Evolutionary conservation across 140 eudicot species (phyloP).

Genomic region (Flaveria floridana): DNA sequence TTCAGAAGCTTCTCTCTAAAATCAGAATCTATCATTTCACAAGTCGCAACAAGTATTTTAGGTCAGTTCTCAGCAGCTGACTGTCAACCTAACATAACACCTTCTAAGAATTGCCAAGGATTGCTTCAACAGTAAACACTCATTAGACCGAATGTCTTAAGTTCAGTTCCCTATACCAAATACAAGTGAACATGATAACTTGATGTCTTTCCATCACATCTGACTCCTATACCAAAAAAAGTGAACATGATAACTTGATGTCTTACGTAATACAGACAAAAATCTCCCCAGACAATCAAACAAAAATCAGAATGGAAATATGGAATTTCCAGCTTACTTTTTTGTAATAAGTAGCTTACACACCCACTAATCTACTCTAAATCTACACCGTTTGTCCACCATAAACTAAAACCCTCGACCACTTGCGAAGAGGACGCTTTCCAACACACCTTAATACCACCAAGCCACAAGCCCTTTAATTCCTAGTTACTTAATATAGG

Average conservation of each 20-base stretch:
- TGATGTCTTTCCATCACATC: no score
- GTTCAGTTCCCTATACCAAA: not conserved
- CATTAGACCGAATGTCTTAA: not conserved
- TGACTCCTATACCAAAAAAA: no score
- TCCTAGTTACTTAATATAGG: not conserved
- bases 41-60: not conserved
- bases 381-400: no score
- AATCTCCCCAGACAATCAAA: constrained; percentile 1
- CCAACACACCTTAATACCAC: no score
- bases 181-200: no score
- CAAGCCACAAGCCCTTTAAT: not conserved
- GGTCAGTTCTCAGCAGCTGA: not conserved
- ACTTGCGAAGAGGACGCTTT: no score
- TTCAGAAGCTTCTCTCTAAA: not conserved
- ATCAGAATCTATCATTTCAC: not conserved
- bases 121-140: constrained; percentile 6
- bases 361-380: no score
- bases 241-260: no score
- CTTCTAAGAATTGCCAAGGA: not conserved
- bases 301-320: not conserved
- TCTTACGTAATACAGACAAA: no score
- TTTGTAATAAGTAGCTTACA: no score
- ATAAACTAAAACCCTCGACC: no score
- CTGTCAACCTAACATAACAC: not conserved
- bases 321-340: no score